Percentiles rank a stretch among this genome's conserved stretches.
Conservation (phyloP, 495 filamentous ascomycete species). For the Lasiosphaeriaceae sp. region DNA sequence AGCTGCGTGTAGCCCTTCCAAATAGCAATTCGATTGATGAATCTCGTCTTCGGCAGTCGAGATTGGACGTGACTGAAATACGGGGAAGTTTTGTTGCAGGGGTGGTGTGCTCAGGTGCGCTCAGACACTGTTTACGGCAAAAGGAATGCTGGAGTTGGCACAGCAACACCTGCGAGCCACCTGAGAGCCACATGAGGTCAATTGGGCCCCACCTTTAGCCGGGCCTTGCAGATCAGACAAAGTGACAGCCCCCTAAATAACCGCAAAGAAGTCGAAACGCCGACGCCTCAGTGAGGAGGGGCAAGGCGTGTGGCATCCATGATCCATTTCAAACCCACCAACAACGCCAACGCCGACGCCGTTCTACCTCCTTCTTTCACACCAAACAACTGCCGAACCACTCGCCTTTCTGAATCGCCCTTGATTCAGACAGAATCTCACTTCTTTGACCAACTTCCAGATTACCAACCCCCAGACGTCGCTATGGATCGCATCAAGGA, state of each 20-base stretch:
- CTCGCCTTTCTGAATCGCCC: constrained; percentile 16
- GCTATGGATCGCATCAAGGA: constrained; percentile 76
- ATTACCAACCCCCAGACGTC: constrained; percentile 12
- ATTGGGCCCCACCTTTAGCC: constrained; percentile 27
- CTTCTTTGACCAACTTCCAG: constrained; percentile 8
- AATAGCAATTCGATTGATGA: constrained; percentile 4
- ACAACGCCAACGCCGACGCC: constrained; percentile 2
- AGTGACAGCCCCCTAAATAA: constrained; percentile 11
- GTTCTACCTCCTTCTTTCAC: constrained; percentile 7
- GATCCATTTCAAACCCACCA: constrained; percentile 19
- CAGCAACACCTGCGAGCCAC: constrained; percentile 21
- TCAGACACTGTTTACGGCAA: background rate
- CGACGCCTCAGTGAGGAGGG: constrained; percentile 23
- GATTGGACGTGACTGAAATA: constrained; percentile 1
- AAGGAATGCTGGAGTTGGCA: constrained; percentile 16
- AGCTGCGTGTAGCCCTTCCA: constrained; percentile 13
- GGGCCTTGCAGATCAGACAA: constrained; percentile 26
- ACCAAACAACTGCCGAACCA: constrained; percentile 15
- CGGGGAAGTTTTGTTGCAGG: constrained; percentile 1
- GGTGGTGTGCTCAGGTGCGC: constrained; percentile 1
- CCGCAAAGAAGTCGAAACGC: constrained; percentile 28
- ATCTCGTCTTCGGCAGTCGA: background rate
- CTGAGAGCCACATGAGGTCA: background rate
- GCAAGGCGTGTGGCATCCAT: constrained; percentile 9
- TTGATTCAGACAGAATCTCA: background rate